Evolutionary conservation across 805 yeast genomes (phyloP), one percentile per base, ranked within the genome.

Genomic region (Wickerhamiella cacticola): DNA sequence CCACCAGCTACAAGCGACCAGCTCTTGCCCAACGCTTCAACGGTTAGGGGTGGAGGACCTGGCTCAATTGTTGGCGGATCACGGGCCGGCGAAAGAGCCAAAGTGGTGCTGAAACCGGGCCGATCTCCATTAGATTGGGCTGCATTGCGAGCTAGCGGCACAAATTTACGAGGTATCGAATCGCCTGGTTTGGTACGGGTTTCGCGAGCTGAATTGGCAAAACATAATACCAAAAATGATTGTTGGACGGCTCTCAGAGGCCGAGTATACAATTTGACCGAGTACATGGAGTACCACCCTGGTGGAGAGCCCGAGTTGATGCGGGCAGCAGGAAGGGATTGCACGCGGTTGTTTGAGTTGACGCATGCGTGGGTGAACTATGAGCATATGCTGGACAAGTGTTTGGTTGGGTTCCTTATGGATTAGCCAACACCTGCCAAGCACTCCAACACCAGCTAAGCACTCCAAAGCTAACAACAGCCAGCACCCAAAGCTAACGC

Each of bases 61-160:
- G 36, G 36, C 5, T 15, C 5, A 15, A 19, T 31, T 15, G 19
- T 15, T 13, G 46, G 46, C 3, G 46, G 46, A 5, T 10, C 46
- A 9, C 38, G 46, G 3, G 46, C 46, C 10, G 45, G 45, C 23
- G 46, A 50, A 12, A 63, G 79, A 12, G 63, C 61, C 45, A 83
- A 85, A 56, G 88, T 84, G 3, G 69, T 64, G 0, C 68, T 85
- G 15, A 68, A 72, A 38, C 94, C 92, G 0, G 94, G 94, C 1
- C 84, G 79, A 58, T 85, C 95, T 2, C 88, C 94, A 0, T 63
- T 85, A 52, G 95, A 85, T 60, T 85, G 95, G 95, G 94, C 88
- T 12, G 63, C 70, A 7, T 60, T 76, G 23, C 78, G 76, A 46
- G 59, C 65, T 12, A 65, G 71, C 5, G 73, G 72, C 7, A 60